Evolutionary conservation across 371 early-diverging fungal species (phyloP).

Genomic region (Sanchytrium tribonematis): DNA sequence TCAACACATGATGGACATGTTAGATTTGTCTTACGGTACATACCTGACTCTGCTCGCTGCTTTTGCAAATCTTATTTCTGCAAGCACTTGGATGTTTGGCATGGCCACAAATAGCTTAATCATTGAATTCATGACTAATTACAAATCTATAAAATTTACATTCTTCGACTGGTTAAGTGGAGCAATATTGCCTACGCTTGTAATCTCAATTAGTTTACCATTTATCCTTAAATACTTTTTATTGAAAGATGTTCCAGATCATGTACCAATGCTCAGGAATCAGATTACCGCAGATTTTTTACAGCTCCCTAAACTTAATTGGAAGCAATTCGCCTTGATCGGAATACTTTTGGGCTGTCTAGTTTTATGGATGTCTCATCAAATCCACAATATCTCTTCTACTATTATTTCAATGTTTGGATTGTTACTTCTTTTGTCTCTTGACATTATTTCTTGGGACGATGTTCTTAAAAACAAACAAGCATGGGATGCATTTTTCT

Average conservation of each 20-base stretch:
- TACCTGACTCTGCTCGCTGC: conserved; percentile 24
- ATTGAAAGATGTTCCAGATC: conserved; percentile 9
- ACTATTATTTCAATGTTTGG: conserved; percentile 36
- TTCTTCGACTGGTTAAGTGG: conserved; percentile 29
- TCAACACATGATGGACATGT: conserved; percentile 17
- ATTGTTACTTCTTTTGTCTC: conserved; percentile 21
- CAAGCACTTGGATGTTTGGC: conserved; percentile 32
- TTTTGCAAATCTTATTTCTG: conserved; percentile 29
- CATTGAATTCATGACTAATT: conserved; percentile 16
- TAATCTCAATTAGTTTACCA: conserved; percentile 18
- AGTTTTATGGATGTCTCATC: conserved; percentile 31
- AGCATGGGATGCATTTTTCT: conserved; percentile 47
- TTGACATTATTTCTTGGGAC: conserved; percentile 33
- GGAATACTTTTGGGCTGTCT: conserved; percentile 24
- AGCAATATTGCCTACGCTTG: conserved; percentile 22
- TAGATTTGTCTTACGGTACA: conserved; percentile 13
- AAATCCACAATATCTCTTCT: conserved; percentile 28
- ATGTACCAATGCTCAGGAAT: conserved; percentile 14
- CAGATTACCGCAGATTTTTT: conserved; percentile 1
- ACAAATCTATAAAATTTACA: conserved; percentile 24
- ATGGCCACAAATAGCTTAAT: conserved; percentile 40
- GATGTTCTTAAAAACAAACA: conserved; percentile 33
- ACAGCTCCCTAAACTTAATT: conserved; percentile 2
- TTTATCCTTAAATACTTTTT: conserved; percentile 2
- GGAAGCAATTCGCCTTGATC: conserved; percentile 17